phyloP scores from a whole-genome alignment of 2,329 filamentous ascomycete genomes.

The Cadophora sp. region DNA sequence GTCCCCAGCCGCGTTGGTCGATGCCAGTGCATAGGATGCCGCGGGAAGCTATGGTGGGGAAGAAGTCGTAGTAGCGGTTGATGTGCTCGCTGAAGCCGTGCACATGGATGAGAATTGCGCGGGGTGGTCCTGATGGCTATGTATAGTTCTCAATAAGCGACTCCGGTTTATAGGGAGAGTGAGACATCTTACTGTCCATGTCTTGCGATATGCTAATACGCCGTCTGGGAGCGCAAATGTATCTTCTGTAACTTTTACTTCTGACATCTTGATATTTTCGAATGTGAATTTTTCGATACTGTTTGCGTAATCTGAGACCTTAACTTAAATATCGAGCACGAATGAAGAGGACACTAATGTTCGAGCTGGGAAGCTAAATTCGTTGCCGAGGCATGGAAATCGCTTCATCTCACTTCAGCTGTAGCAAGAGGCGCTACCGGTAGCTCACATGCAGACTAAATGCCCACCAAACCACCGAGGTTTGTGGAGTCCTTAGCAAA shows the following conservation, averaged over 20 bases:
- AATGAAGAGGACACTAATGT: background rate
- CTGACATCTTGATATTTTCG: background rate
- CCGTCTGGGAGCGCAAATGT: constrained; percentile 5
- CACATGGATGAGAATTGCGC: background rate
- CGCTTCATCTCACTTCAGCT: background rate
- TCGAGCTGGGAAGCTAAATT: background rate
- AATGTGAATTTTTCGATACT: background rate
- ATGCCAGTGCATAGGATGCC: constrained; percentile 9
- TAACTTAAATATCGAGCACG: background rate
- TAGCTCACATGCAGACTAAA: background rate
- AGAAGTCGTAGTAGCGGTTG: constrained; percentile 7
- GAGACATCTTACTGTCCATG: background rate
- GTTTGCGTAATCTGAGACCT: background rate
- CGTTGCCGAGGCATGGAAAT: background rate
- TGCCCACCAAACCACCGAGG: too few species aligned
- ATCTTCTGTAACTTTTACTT: constrained; percentile 7
- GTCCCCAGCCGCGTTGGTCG: constrained; percentile 12
- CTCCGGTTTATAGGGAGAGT: background rate
- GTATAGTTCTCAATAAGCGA: background rate
- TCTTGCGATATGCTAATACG: constrained; percentile 7
- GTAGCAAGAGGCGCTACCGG: background rate
- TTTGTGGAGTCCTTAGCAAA: too few species aligned
- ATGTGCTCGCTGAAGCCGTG: constrained; percentile 12
- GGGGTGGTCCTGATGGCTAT: background rate
- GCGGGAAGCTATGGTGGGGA: background rate